These are phyloP conservation scores for Xylaria sp. DNA, from an alignment of 2,329 filamentous ascomycete genomes.

Conservation along the genomic window DNA sequence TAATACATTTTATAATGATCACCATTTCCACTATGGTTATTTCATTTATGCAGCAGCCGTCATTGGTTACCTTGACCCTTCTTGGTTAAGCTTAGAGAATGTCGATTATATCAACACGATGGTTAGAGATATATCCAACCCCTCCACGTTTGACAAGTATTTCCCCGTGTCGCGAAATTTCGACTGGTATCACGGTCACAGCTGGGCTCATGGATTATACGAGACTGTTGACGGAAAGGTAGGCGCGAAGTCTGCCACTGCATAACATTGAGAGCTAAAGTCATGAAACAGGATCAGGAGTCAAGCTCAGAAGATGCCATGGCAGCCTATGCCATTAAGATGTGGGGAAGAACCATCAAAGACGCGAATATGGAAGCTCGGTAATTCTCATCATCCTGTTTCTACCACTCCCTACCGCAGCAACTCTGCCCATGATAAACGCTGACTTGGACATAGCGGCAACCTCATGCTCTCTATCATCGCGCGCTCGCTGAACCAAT, in stretches of 20 bases:
- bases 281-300: conserved; percentile 71
- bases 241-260: background rate
- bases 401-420: background rate
- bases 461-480: conserved; percentile 87
- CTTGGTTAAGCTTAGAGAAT: conserved; percentile 76
- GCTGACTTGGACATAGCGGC: conserved; percentile 59
- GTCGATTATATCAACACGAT: conserved; percentile 84
- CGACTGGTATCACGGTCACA: conserved; percentile 95
- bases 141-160: conserved; percentile 73
- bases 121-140: conserved; percentile 85
- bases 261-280: conserved; percentile 1
- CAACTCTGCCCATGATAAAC: background rate
- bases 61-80: conserved; percentile 80
- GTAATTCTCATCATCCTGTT: conserved; percentile 48
- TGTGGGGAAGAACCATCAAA: conserved; percentile 87
- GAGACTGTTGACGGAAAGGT: conserved; percentile 78
- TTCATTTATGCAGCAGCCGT: conserved; percentile 88
- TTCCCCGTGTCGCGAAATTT: conserved; percentile 88
- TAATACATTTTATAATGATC: conserved; percentile 85
- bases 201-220: conserved; percentile 86
- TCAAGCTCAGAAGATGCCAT: conserved; percentile 92
- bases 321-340: conserved; percentile 87
- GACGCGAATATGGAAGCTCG: conserved; percentile 83
- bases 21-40: conserved; percentile 85
- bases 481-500: conserved; percentile 76